A percentile compares a stretch with the other conserved stretches of the same genome.
These are phyloP conservation scores for Coix lacrymajobi DNA, from an alignment of 176 grass and related monocot genomes.

Conservation along the genomic window DNA sequence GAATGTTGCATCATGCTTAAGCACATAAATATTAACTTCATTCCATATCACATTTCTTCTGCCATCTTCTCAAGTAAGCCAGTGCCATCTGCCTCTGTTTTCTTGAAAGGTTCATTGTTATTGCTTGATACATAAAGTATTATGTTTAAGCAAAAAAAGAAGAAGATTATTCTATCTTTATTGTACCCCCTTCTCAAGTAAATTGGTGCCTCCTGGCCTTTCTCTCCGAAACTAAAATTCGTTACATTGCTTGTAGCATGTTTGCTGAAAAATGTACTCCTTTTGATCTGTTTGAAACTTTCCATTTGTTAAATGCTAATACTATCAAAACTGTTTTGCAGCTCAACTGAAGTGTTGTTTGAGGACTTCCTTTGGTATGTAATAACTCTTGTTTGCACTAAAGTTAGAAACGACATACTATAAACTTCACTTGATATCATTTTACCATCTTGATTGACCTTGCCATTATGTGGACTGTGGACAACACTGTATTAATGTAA, in stretches of 20 bases:
- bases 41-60: neutral
- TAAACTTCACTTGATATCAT: neutral
- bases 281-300: neutral
- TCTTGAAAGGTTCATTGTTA: neutral
- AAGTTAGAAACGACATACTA: neutral
- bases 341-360: constrained; percentile 58
- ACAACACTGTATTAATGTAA: neutral
- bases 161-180: neutral
- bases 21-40: neutral
- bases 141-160: neutral
- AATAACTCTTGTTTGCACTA: constrained; percentile 9
- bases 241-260: neutral
- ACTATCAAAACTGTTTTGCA: constrained; percentile 32
- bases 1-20: neutral
- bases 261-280: neutral
- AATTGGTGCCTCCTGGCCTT: neutral
- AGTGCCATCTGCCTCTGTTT: neutral
- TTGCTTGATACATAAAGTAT: neutral
- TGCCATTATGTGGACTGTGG: neutral
- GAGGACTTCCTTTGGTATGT: constrained; percentile 96
- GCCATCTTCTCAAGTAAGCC: neutral
- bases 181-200: neutral
- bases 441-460: neutral
- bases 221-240: neutral
- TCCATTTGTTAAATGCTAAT: constrained; percentile 2